Conservation (phyloP, 495 filamentous ascomycete species). For the Delitschia confertaspora region DNA sequence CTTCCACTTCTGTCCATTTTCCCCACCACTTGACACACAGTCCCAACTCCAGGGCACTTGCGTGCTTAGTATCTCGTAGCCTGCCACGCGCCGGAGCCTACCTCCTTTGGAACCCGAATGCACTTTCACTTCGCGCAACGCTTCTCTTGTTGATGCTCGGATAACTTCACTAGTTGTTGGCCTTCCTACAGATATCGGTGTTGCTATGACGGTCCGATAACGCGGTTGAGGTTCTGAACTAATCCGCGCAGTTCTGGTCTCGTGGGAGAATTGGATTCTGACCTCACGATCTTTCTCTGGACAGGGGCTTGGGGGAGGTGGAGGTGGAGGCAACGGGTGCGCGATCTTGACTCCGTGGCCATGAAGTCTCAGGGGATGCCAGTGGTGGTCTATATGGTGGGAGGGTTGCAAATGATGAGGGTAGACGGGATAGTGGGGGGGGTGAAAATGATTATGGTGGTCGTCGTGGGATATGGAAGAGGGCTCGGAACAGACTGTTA, state of each 20-base stretch:
- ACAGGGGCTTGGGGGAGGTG: conserved; percentile 3
- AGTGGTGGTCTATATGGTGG: conserved; percentile 1
- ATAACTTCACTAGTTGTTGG: too few relatives aligned
- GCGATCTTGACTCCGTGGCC: conserved; percentile 3
- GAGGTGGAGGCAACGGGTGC: conserved; percentile 3
- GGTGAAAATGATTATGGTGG: conserved; percentile 2
- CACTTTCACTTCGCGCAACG: conserved; percentile 4
- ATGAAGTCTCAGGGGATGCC: background rate
- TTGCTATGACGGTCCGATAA: conserved; percentile 4
- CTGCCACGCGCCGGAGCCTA: conserved; percentile 22
- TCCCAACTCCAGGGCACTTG: conserved; percentile 26
- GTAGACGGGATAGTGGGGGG: background rate
- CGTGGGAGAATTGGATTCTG: background rate
- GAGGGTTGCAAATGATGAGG: background rate
- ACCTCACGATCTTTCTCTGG: background rate
- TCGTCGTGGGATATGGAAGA: too few relatives aligned
- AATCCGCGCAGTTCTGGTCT: too few relatives aligned
- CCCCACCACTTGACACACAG: conserved; percentile 12
- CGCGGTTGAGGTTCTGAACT: too few relatives aligned
- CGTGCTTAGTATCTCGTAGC: conserved; percentile 18
- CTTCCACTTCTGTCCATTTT: background rate
- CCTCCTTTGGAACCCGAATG: conserved; percentile 1
- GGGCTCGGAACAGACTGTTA: too few relatives aligned
- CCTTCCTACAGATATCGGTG: background rate
- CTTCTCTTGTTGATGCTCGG: conserved; percentile 15